Percentiles rank a stretch among this genome's conserved stretches.
Evolutionary conservation across 768 basidiomycete genomes (phyloP).

Genomic region (Porpolomopsis calyptriformis): DNA sequence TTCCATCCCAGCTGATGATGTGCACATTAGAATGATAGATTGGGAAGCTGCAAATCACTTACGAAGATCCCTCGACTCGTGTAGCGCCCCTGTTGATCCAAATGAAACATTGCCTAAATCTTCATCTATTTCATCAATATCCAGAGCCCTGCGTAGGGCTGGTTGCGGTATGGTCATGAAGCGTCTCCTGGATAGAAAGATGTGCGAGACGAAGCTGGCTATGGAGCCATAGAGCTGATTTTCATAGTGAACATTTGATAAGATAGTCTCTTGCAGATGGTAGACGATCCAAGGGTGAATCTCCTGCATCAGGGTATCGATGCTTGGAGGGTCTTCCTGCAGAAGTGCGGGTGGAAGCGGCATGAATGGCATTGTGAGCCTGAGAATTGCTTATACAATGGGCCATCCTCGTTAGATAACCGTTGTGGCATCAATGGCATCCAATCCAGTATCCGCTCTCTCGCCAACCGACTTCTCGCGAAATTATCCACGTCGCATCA

Average conservation of each 20-base stretch:
- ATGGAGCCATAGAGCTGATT: constrained; percentile 2
- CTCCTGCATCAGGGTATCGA: background rate
- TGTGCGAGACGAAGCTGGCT: background rate
- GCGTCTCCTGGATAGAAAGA: background rate
- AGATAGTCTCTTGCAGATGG: background rate
- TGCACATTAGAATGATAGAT: no score
- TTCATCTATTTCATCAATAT: background rate
- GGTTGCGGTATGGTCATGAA: constrained; percentile 5
- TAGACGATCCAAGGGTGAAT: constrained; percentile 2
- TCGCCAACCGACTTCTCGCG: no score
- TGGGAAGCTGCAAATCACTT: no score
- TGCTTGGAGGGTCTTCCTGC: background rate
- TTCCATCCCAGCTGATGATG: constrained; percentile 4
- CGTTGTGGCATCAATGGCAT: no score
- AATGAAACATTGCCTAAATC: constrained; percentile 3
- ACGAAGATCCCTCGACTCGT: constrained; percentile 4
- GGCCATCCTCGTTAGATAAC: no score
- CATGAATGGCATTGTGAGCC: no score
- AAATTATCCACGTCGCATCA: background rate
- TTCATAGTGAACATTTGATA: background rate
- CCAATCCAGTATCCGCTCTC: no score
- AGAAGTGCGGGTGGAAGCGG: background rate
- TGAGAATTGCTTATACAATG: no score
- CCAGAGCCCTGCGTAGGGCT: background rate
- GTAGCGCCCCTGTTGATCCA: background rate